phyloP scores from a whole-genome alignment of 495 filamentous ascomycete genomes.

The Neurospora sp. region DNA sequence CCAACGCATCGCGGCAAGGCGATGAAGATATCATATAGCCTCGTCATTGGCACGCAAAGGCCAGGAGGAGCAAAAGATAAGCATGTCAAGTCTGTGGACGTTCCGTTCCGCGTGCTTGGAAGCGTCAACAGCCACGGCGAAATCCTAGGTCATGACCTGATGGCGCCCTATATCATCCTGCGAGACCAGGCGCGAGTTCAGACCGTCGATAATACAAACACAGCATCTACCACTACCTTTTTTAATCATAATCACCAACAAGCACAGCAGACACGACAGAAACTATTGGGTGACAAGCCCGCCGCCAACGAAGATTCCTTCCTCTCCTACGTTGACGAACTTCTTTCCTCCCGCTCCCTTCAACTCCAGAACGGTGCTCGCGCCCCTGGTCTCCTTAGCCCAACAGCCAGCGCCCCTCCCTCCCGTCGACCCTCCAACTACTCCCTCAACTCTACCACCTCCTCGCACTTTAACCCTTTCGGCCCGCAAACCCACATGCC shows the following conservation, averaged over 20 bases:
- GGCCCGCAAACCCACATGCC: slow-evolving; percentile 12
- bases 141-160: slow-evolving; percentile 70
- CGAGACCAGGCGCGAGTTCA: slow-evolving; percentile 68
- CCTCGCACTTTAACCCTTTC: slow-evolving; percentile 3
- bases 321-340: slow-evolving; percentile 65
- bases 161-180: slow-evolving; percentile 85
- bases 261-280: slow-evolving; percentile 2
- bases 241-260: slow-evolving; percentile 4
- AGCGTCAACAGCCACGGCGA: slow-evolving; percentile 64
- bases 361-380: slow-evolving; percentile 35
- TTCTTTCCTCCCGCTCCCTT: slow-evolving; percentile 48
- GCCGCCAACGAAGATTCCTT: slow-evolving; percentile 49
- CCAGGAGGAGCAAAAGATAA: slow-evolving; percentile 66
- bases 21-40: slow-evolving; percentile 85
- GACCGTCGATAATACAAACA: slow-evolving; percentile 29
- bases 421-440: slow-evolving; percentile 44
- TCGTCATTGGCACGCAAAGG: slow-evolving; percentile 86
- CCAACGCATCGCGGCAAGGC: slow-evolving; percentile 86
- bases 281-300: slow-evolving; percentile 6
- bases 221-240: neutral
- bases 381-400: slow-evolving; percentile 54
- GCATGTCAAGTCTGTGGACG: slow-evolving; percentile 81
- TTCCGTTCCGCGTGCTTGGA: slow-evolving; percentile 90
- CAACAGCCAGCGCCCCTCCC: slow-evolving; percentile 47
- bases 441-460: slow-evolving; percentile 22